phyloP scores from a whole-genome alignment of 371 early-diverging fungal species.

The Mucor sp. region DNA sequence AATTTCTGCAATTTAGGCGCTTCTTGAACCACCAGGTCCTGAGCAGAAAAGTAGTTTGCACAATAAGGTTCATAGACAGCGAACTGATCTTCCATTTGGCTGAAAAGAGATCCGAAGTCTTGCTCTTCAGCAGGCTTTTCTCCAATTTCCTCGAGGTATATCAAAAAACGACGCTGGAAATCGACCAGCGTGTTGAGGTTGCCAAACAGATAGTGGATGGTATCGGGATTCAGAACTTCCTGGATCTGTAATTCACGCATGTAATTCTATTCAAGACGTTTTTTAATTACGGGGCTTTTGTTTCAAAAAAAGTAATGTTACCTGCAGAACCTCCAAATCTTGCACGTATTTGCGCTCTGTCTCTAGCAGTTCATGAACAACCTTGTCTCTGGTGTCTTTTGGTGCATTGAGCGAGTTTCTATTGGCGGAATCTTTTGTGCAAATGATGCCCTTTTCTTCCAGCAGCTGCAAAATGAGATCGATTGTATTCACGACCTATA shows the following conservation, averaged over 20 bases:
- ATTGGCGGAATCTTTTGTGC: constrained; percentile 48
- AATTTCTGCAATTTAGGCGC: constrained; percentile 57
- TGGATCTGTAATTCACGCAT: constrained; percentile 61
- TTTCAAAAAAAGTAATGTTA: constrained; percentile 15
- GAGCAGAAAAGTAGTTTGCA: constrained; percentile 86
- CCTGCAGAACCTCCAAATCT: constrained; percentile 88
- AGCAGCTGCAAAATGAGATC: constrained; percentile 68
- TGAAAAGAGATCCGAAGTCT: constrained; percentile 81
- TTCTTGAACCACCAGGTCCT: constrained; percentile 59
- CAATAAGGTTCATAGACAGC: constrained; percentile 94
- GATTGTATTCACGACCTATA: constrained; percentile 68
- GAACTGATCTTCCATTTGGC: constrained; percentile 86
- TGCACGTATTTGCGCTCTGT: constrained; percentile 95
- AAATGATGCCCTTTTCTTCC: constrained; percentile 69
- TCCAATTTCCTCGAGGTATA: constrained; percentile 87
- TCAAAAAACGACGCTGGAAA: constrained; percentile 94
- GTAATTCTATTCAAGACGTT: constrained; percentile 38
- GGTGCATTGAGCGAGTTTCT: constrained; percentile 66
- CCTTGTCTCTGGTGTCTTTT: constrained; percentile 81
- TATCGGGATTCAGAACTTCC: constrained; percentile 74
- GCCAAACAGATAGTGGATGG: constrained; percentile 83
- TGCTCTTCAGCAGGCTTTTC: constrained; percentile 78
- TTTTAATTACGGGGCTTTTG: neutral
- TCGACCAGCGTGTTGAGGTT: constrained; percentile 93
- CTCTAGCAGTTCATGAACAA: constrained; percentile 87